Conservation (phyloP, 164 flowering plant genomes). For the Stephania yunnanensis region DNA sequence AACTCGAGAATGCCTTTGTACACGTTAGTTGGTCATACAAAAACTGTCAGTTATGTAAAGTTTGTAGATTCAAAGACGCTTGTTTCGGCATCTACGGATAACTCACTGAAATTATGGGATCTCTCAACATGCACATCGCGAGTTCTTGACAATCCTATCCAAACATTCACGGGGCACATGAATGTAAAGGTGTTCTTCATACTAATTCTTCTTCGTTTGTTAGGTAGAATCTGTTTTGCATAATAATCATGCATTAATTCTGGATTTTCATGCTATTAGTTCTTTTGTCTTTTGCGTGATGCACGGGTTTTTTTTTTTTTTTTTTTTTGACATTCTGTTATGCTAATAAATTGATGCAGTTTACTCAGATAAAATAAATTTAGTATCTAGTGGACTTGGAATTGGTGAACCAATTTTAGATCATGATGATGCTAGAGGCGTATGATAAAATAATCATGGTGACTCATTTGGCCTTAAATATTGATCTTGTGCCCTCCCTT, state of each 20-base stretch:
- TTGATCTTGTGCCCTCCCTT: not conserved
- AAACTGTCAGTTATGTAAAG: slow-evolving; percentile 93
- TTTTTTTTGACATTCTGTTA: not conserved
- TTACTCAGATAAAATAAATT: not conserved
- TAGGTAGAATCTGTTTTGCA: not conserved
- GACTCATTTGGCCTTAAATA: not conserved
- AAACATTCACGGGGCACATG: slow-evolving; percentile 83
- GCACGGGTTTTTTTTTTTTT: not conserved
- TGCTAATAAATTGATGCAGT: not conserved
- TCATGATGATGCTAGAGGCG: not conserved
- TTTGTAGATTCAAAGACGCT: slow-evolving; percentile 79
- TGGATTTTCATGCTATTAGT: not conserved
- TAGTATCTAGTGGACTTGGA: not conserved
- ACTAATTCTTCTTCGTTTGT: slow-evolving; percentile 3
- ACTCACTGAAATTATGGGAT: slow-evolving; percentile 93
- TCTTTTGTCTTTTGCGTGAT: not conserved
- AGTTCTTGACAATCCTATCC: slow-evolving; percentile 66
- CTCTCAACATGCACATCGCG: slow-evolving; percentile 59
- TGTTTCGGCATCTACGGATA: slow-evolving; percentile 94
- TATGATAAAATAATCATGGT: not conserved
- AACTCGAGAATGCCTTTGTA: slow-evolving; percentile 61
- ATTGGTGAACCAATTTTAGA: not conserved
- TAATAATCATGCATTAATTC: not conserved
- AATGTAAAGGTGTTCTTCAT: slow-evolving; percentile 70
- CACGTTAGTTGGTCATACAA: slow-evolving; percentile 71